Base-by-base conservation (phyloP, 2,329 filamentous ascomycete species). In the Cercospora sesami region DNA sequence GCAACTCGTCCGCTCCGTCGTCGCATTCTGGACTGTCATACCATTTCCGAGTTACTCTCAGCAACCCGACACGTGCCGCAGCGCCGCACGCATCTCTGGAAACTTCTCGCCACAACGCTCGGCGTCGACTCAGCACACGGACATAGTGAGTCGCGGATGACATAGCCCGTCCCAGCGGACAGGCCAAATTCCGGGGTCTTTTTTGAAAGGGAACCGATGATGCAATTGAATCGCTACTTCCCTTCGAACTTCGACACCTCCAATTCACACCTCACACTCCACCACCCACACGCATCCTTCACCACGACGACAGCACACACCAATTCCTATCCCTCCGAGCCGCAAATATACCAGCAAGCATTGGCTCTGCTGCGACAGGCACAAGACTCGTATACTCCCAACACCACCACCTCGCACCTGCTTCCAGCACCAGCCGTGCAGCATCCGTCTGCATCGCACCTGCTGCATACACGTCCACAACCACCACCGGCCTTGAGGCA, bases 281-380 rank as follows among this genome's bases (percentile, higher is more conserved):
- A 58, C 55, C 4, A 26, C 18, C 28, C 55, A 10, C 55, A 59
- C 55, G 31, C 42, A 64, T n/a, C 21, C 33, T 33, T 18, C 31
- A 36, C 31, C 48, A 21, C 28, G 23, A 63, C 30, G 23, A 53
- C 42, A 1, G 10, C 39, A 5, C 36, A 28, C 48, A 26, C 6
- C 23, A 55, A 55, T 30, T 18, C 42, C 21, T 9, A 55, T 16
- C 39, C 61, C 26, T 23, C 59, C 61, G 53, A 67, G 26, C 53
- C 65, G 45, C 51, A 51, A 36, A 65, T 60, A 36, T 65, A 64
- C 61, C 66, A 60, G 28, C 66, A 64, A 60, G 66, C 66, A 68
- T 64, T 68, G 62, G 61, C 61, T 55, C 66, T 68, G 28, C 39
- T 68, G 26, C 55, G 48, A 33, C 66, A 51, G 33, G 60, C 66